Percentiles rank a stretch among this genome's conserved stretches.
Evolutionary conservation across 1,284 basidiomycete species (phyloP).

Genomic region (Tilletiaria anomala): DNA sequence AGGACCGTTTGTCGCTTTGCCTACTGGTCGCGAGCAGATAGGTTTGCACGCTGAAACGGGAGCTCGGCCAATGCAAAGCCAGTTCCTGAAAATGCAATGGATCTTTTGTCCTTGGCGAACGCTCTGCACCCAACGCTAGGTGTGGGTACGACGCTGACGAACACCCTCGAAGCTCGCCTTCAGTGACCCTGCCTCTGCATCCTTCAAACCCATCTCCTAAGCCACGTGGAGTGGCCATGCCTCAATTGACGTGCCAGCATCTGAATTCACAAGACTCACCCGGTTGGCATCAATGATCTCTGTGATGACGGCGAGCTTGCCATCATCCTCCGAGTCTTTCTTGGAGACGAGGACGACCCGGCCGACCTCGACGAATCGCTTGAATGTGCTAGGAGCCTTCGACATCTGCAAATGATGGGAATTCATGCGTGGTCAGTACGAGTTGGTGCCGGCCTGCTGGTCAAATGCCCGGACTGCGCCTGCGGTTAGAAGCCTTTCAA

Average conservation of each 20-base stretch:
- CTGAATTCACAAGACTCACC: too few species aligned
- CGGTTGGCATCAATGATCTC: conserved; percentile 99
- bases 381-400: too few species aligned
- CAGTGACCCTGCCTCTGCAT: neutral
- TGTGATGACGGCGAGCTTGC: conserved; percentile 84
- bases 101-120: neutral
- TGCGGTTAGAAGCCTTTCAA: too few species aligned
- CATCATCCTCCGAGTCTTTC: conserved; percentile 66
- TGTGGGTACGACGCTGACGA: neutral
- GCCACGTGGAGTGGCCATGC: neutral
- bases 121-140: neutral
- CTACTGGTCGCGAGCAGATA: too few species aligned
- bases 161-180: neutral
- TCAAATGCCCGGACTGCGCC: too few species aligned
- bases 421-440: too few species aligned
- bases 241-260: neutral
- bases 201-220: neutral
- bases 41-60: too few species aligned
- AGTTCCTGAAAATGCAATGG: too few species aligned
- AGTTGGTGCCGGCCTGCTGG: too few species aligned
- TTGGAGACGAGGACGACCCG: conserved; percentile 90
- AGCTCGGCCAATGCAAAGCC: too few species aligned
- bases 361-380: conserved; percentile 95
- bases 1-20: too few species aligned
- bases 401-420: too few species aligned